phyloP scores from a whole-genome alignment of 2,329 filamentous ascomycete genomes.

The Colletotrichum cereale region DNA sequence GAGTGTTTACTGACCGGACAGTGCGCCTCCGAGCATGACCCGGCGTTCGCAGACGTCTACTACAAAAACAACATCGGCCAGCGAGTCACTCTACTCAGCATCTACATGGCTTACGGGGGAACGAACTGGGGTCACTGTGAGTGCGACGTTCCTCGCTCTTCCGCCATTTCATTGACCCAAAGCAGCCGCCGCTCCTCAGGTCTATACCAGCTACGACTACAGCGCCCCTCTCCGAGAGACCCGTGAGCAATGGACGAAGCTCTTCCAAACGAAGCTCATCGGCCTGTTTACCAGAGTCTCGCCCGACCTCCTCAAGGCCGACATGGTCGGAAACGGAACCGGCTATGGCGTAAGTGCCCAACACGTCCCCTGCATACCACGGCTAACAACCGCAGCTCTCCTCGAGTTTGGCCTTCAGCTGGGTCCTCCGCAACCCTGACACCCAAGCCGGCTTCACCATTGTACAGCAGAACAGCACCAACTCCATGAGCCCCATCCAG shows the following conservation, averaged over 20 bases:
- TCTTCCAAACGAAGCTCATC: constrained; percentile 67
- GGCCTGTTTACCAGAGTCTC: constrained; percentile 66
- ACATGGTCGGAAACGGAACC: constrained; percentile 68
- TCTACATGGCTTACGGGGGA: constrained; percentile 85
- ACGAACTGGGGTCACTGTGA: constrained; percentile 82
- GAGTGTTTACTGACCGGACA: constrained; percentile 66
- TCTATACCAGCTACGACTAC: constrained; percentile 71
- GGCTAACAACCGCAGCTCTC: constrained; percentile 39
- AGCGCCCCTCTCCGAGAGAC: constrained; percentile 66
- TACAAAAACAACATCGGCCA: constrained; percentile 81
- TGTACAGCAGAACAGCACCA: constrained; percentile 59
- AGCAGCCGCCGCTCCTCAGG: constrained; percentile 54
- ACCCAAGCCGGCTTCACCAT: constrained; percentile 64
- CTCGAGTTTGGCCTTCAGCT: constrained; percentile 59
- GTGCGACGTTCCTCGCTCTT: not conserved
- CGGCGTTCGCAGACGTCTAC: constrained; percentile 82
- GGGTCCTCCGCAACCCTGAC: constrained; percentile 64
- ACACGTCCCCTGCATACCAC: not conserved
- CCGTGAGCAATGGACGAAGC: constrained; percentile 63
- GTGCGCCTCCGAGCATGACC: constrained; percentile 72
- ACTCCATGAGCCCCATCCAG: constrained; percentile 57
- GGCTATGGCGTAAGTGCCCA: constrained; percentile 47
- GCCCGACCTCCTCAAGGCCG: constrained; percentile 61
- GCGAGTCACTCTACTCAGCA: constrained; percentile 75
- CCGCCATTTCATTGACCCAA: not conserved